Evolutionary conservation across 2,329 filamentous ascomycete genomes (phyloP), one percentile per base, ranked within the genome.

Genomic region (Venturia asperata): DNA sequence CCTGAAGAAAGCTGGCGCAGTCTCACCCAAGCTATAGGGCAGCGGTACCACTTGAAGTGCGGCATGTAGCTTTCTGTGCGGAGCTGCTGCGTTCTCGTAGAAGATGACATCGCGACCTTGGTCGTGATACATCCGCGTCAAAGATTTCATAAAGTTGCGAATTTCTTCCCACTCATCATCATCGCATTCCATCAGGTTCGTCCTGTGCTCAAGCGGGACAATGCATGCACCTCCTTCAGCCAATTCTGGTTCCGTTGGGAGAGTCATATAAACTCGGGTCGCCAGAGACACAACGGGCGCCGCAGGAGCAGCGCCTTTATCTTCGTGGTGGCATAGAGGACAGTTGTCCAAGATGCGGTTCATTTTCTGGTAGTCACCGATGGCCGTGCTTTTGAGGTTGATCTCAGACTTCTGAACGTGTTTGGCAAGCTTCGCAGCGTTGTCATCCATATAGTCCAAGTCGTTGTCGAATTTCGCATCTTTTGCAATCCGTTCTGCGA

Each of bases 121-220:
- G 55, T 92, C 89, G 77, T 96, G 91, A 77, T 97, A 99, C 85
- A 97, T 89, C 56, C 93, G 87, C 5, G 89, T 97, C 24, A 99
- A 82, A 66, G 86, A 89, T 79, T 99, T 99, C 93, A 97, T 97
- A 74, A 99, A 99, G 75, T 99, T 99, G 70, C 72, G 49, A 6
- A 99, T 88, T 77, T 99, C 94, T 74, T 99, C 94, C 95, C 95
- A 99, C 75, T 99, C 94, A 73, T 99, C 94, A 72, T 99, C 93
- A 75, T 97, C 93, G 75, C 94, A 99, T 76, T 97, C 93, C n/a
- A 99, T 80, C 0, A 99, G 85, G 74, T 97, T 99, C 30, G 82
- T 86, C 63, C 88, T 87, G 74, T 99, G 94, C 70, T 92, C 85
- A 27, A 94, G 86, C 6, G 94, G 94, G 3, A 92, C 91, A 67